These are phyloP conservation scores for Sporothrix variecibatus DNA, from an alignment of 2,329 filamentous ascomycete species.

Conservation along the genomic window DNA sequence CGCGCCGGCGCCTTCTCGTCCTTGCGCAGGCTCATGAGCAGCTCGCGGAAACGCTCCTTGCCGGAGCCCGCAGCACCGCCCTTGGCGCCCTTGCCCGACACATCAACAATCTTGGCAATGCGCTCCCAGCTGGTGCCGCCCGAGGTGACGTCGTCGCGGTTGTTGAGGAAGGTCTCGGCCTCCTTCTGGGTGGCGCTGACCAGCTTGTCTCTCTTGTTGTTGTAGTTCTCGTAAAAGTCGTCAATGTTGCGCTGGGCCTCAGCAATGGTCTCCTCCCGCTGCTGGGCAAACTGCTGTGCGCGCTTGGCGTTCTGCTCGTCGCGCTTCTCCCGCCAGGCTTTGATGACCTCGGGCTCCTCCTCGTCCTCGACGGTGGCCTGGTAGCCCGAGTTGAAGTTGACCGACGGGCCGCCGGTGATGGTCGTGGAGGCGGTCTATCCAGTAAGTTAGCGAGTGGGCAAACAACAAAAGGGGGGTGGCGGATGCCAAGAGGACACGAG, in stretches of 20 bases:
- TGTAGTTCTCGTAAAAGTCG: constrained; percentile 99
- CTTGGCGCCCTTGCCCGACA: constrained; percentile 87
- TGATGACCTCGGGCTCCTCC: constrained; percentile 84
- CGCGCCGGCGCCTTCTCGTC: constrained; percentile 79
- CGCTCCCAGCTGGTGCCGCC: constrained; percentile 98
- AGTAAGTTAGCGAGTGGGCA: background rate
- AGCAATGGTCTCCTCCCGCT: constrained; percentile 82
- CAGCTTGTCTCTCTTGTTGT: constrained; percentile 94
- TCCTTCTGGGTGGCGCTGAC: constrained; percentile 86
- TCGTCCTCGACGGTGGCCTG: constrained; percentile 64
- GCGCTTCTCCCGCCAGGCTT: constrained; percentile 88
- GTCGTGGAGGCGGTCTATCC: constrained; percentile 47
- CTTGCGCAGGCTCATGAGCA: constrained; percentile 84
- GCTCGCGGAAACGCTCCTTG: constrained; percentile 93
- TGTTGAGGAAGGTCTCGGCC: constrained; percentile 87
- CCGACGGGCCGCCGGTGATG: constrained; percentile 75
- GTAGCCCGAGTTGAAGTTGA: constrained; percentile 64
- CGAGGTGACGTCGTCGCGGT: constrained; percentile 86
- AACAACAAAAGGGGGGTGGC: background rate
- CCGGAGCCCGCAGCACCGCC: constrained; percentile 87
- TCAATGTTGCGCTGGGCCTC: constrained; percentile 94
- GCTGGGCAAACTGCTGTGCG: constrained; percentile 76
- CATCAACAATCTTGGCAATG: constrained; percentile 94
- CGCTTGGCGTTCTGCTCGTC: constrained; percentile 81
- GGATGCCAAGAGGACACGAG: background rate